Percentiles rank a stretch among this genome's conserved stretches.
These are phyloP conservation scores for Psilocybe tampanensis DNA, from an alignment of 768 basidiomycete species.

Conservation along the genomic window DNA sequence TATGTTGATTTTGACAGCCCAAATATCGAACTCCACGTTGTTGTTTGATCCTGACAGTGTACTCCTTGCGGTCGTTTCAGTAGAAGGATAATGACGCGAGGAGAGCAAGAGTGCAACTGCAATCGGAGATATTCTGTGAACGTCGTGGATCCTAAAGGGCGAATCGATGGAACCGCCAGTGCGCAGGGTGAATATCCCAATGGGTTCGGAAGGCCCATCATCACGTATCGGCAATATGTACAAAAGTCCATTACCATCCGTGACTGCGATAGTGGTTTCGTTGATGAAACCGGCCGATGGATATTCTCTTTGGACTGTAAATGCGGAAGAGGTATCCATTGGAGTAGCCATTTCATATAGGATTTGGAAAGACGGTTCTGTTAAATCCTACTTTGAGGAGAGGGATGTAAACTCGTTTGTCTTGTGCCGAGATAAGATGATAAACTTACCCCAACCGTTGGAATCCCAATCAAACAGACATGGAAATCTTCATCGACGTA, in stretches of 20 bases:
- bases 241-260: conserved; percentile 73
- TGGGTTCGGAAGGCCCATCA: conserved; percentile 39
- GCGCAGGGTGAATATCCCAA: conserved; percentile 57
- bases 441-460: conserved; percentile 51
- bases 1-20: conserved; percentile 57
- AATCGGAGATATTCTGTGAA: conserved; percentile 38
- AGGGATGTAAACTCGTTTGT: conserved; percentile 8
- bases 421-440: not conserved
- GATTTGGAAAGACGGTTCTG: conserved; percentile 52
- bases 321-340: conserved; percentile 40
- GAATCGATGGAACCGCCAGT: conserved; percentile 39
- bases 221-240: conserved; percentile 56
- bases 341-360: conserved; percentile 64
- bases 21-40: conserved; percentile 57
- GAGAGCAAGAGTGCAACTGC: conserved; percentile 56
- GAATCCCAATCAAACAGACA: conserved; percentile 59
- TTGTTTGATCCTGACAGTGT: conserved; percentile 19
- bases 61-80: conserved; percentile 25
- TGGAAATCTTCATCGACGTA: conserved; percentile 70
- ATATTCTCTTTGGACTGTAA: conserved; percentile 64
- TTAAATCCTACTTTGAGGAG: conserved; percentile 48
- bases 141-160: conserved; percentile 47
- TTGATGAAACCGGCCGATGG: conserved; percentile 68
- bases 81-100: conserved; percentile 47
- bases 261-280: conserved; percentile 49